Evolutionary conservation across 352 stramenopile genomes (phyloP).

Genomic region (Thraustochytrium striatum): DNA sequence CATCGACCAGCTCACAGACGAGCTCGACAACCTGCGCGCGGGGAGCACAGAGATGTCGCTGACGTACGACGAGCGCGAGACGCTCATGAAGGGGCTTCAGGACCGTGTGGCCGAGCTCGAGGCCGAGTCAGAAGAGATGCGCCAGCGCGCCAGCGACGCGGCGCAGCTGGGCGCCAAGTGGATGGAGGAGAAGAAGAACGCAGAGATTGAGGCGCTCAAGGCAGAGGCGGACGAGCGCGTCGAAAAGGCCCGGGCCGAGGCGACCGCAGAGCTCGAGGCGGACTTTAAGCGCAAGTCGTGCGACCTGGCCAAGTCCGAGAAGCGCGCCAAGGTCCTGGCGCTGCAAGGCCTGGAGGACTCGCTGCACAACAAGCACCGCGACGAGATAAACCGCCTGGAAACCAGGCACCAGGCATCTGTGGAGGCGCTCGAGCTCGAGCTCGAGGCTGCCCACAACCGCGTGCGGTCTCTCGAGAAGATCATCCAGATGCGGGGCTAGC

Average conservation of each 20-base stretch:
- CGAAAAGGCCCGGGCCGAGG: background rate
- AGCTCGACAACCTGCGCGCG: constrained; percentile 21
- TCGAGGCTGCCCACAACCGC: background rate
- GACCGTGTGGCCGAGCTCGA: constrained; percentile 13
- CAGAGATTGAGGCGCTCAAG: constrained; percentile 29
- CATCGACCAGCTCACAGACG: background rate
- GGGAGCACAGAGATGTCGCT: background rate
- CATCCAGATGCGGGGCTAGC: constrained; percentile 9
- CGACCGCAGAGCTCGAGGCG: background rate
- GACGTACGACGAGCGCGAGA: background rate
- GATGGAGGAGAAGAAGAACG: constrained; percentile 48
- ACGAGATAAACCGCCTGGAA: background rate
- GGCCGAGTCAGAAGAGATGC: background rate
- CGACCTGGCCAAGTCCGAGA: background rate
- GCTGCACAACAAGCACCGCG: background rate
- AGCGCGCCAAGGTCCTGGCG: background rate
- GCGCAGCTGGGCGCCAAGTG: constrained; percentile 31
- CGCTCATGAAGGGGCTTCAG: background rate
- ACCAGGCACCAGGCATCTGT: background rate
- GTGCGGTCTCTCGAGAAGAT: background rate
- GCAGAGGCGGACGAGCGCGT: background rate
- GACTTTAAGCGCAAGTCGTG: background rate
- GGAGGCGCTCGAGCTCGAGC: background rate
- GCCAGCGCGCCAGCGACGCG: background rate
- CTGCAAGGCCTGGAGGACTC: constrained; percentile 13